Base-by-base conservation (phyloP, 2,329 filamentous ascomycete species). In the Dactylellina cionopaga region DNA sequence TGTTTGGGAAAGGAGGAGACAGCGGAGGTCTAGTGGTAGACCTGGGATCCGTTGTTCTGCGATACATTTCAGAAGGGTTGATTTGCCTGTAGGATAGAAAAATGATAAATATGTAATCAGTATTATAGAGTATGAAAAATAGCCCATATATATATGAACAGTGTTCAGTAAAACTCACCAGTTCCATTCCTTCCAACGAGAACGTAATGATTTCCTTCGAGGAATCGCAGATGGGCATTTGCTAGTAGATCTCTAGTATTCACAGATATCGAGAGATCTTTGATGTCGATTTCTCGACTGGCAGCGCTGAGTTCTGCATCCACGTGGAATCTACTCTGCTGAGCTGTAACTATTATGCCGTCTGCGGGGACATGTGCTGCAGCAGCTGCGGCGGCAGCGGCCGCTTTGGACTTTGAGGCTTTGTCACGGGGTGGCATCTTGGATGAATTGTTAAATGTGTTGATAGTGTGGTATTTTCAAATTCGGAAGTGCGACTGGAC, bases 171-270 rank as follows among this genome's bases (percentile, higher is more conserved):
- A 84, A 79, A 80, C 89, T 88, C 96, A 4, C 92, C 92, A 1
- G 88, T 90, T 0, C 92, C 92, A 80, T 96, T 96, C 5, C 90
- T 85, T 0, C 92, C 92, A 17, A 94, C 83, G 1, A 96, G 82
- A 0, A 91, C 91, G 82, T 96, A 96, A 72, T 90, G 85, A 46
- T 88, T 84, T 0, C 90, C 89, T 52, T 88, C 86, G 75, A 94
- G 91, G 2, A 96, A 81, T 22, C 88, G 86, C 33, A 96, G 81
- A 64, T 88, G 88, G 0, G 89, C 90, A 78, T 90, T 87, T 7
- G 83, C 83, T 2, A 96, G 83, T 4, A 96, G 85, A 78, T 95
- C 91, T 22, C 63, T 37, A 3, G 33, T 56, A 10, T 60, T 63
- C 46, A 93, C 85, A 0, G 86, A 85, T 72, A 93, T 89, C 65